phyloP scores from a whole-genome alignment of 345 rosid genomes.

The Erodium maritimum region DNA sequence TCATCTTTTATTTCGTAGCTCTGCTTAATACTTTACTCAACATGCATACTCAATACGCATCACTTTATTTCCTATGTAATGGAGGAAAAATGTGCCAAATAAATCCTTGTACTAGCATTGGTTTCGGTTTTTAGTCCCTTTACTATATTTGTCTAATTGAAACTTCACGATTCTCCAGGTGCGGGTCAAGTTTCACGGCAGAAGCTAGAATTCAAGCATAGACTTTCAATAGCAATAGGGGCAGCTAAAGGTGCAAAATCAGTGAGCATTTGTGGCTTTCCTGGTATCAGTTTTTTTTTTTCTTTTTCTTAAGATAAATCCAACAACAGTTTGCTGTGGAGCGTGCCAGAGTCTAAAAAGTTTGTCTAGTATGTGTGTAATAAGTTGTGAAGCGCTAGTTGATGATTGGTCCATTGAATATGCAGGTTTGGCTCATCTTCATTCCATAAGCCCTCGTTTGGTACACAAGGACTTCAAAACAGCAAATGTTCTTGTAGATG shows the following conservation, averaged over 20 bases:
- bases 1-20: no score
- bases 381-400: slow-evolving; percentile 2
- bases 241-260: slow-evolving; percentile 54
- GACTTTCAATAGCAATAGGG: slow-evolving; percentile 50
- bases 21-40: no score
- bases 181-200: slow-evolving; percentile 23
- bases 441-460: slow-evolving; percentile 44
- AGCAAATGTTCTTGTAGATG: slow-evolving; percentile 59
- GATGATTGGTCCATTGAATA: no score
- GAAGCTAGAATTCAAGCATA: slow-evolving; percentile 49
- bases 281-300: no score
- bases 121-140: no score
- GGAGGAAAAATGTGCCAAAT: no score
- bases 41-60: no score
- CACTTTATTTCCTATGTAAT: no score
- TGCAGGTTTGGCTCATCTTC: slow-evolving; percentile 55
- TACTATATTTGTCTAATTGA: background rate
- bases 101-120: no score
- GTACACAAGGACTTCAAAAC: slow-evolving; percentile 61
- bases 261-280: slow-evolving; percentile 1
- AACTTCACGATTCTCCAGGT: slow-evolving; percentile 16
- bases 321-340: no score
- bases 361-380: background rate
- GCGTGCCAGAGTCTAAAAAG: no score
- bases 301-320: no score